Percentiles rank a stretch among this genome's conserved stretches.
phyloP scores from a whole-genome alignment of 257 asterid genomes.

The Rehmannia glutinosa region DNA sequence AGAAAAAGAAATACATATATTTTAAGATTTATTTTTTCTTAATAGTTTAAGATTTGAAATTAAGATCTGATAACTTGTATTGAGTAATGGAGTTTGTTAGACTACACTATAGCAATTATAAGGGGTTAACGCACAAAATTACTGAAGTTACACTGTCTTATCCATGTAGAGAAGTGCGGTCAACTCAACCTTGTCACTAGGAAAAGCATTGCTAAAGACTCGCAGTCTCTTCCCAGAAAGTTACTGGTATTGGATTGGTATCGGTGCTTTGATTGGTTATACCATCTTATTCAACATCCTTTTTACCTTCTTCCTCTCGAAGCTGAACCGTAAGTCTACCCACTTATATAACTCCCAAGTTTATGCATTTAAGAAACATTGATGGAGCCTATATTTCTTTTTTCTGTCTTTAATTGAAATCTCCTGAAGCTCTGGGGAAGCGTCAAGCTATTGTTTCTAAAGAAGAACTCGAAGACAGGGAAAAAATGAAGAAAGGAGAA shows the following conservation, averaged over 20 bases:
- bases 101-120: neutral
- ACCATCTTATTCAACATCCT: slow-evolving; percentile 73
- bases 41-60: neutral
- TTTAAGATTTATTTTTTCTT: neutral
- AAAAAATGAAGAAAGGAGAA: slow-evolving; percentile 57
- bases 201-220: slow-evolving; percentile 75
- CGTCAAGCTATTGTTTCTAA: slow-evolving; percentile 80
- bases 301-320: slow-evolving; percentile 68
- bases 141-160: slow-evolving; percentile 21
- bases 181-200: slow-evolving; percentile 56
- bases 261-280: slow-evolving; percentile 84
- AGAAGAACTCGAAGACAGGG: slow-evolving; percentile 63
- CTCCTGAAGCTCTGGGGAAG: slow-evolving; percentile 65
- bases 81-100: neutral
- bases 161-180: slow-evolving; percentile 54
- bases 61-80: slow-evolving; percentile 5
- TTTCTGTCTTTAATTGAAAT: slow-evolving; percentile 12
- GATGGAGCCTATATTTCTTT: neutral
- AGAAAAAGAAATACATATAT: neutral
- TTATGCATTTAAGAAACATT: slow-evolving; percentile 8
- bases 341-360: slow-evolving; percentile 11
- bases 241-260: slow-evolving; percentile 98
- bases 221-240: slow-evolving; percentile 77
- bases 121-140: neutral
- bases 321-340: slow-evolving; percentile 70